These are phyloP conservation scores for Colletotrichum truncatum DNA, from an alignment of 2,329 filamentous ascomycete species.

Conservation along the genomic window DNA sequence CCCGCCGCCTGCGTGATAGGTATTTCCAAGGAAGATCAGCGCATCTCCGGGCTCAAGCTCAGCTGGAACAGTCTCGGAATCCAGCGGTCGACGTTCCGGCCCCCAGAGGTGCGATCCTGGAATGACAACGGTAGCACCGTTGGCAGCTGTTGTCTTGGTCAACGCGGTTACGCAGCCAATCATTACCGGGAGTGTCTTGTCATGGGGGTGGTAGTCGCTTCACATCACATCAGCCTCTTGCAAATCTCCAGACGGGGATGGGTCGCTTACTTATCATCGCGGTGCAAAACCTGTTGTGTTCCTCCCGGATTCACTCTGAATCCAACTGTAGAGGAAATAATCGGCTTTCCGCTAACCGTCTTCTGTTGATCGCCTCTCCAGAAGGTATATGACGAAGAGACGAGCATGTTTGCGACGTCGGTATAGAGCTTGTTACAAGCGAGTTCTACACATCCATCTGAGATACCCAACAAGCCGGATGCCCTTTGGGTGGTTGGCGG, in stretches of 20 bases:
- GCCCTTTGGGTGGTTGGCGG: conserved; percentile 49
- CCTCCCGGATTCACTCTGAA: conserved; percentile 50
- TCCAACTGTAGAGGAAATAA: conserved; percentile 45
- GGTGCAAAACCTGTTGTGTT: conserved; percentile 47
- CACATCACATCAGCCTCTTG: background rate
- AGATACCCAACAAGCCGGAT: conserved; percentile 46
- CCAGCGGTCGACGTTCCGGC: conserved; percentile 43
- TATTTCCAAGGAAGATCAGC: conserved; percentile 47
- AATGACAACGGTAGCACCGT: conserved; percentile 51
- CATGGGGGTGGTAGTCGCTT: conserved; percentile 37
- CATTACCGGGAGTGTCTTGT: conserved; percentile 46
- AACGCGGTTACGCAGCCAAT: conserved; percentile 48
- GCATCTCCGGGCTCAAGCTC: conserved; percentile 51
- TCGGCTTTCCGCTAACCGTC: conserved; percentile 45
- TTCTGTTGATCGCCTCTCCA: conserved; percentile 44
- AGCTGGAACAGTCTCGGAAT: conserved; percentile 47
- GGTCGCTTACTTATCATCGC: conserved; percentile 42
- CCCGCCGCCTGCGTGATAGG: conserved; percentile 50
- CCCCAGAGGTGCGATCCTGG: conserved; percentile 51
- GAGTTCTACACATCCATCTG: conserved; percentile 47
- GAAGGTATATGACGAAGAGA: conserved; percentile 46
- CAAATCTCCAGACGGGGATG: background rate
- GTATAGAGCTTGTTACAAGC: conserved; percentile 45
- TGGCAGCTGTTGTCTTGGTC: conserved; percentile 49
- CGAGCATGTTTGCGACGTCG: conserved; percentile 42